phyloP scores from a whole-genome alignment of 129 eudicot species.

The Apium graveolens region DNA sequence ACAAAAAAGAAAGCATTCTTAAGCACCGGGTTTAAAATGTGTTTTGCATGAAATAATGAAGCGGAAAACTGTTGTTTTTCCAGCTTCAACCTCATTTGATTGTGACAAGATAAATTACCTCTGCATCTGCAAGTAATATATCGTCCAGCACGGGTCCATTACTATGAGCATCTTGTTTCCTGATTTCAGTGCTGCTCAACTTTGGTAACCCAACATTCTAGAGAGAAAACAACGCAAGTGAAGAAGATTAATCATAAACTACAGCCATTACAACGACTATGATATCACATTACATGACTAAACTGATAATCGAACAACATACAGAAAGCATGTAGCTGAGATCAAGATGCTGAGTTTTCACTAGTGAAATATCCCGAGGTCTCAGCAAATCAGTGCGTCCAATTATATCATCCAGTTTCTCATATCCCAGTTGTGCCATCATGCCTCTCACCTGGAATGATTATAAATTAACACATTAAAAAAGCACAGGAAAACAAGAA shows the following conservation, averaged over 20 bases:
- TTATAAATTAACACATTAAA: neutral
- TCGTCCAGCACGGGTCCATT: constrained; percentile 97
- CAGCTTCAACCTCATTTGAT: neutral
- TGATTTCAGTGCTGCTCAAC: constrained; percentile 81
- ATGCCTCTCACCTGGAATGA: constrained; percentile 82
- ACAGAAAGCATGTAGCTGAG: constrained; percentile 77
- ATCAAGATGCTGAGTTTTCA: constrained; percentile 98
- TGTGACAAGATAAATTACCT: constrained; percentile 35
- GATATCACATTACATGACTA: neutral
- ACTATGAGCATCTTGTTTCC: constrained; percentile 90
- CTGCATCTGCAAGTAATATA: constrained; percentile 62
- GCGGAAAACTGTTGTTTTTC: neutral
- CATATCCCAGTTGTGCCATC: constrained; percentile 93
- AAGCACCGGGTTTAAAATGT: too few species aligned
- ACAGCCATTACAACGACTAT: constrained; percentile 4
- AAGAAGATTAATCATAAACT: neutral
- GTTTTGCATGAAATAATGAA: neutral
- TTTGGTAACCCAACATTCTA: constrained; percentile 87
- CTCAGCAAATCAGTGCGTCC: constrained; percentile 88
- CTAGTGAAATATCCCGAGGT: constrained; percentile 87
- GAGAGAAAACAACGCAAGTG: constrained; percentile 7
- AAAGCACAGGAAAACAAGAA: neutral
- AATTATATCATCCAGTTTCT: constrained; percentile 89
- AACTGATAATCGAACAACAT: constrained; percentile 19
- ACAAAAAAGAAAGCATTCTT: neutral